phyloP scores from a whole-genome alignment of 2,329 filamentous ascomycete species.

The Fusarium bactridioides region DNA sequence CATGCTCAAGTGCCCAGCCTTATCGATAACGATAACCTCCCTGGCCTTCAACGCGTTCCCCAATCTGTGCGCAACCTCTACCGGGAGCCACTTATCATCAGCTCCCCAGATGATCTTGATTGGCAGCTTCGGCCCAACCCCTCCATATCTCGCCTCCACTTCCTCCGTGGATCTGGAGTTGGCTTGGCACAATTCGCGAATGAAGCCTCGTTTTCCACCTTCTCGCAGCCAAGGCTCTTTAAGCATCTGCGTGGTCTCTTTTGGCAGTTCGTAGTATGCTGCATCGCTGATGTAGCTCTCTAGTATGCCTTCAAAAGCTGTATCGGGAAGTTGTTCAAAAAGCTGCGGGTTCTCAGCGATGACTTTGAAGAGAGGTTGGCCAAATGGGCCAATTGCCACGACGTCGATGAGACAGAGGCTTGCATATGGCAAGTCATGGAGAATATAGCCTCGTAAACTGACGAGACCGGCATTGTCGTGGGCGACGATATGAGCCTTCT shows the following conservation, averaged over 20 bases:
- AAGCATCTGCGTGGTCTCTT: conserved; percentile 47
- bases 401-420: conserved; percentile 54
- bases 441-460: conserved; percentile 48
- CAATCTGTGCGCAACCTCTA: conserved; percentile 45
- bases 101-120: conserved; percentile 55
- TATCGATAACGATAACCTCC: conserved; percentile 46
- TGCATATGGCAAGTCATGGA: conserved; percentile 48
- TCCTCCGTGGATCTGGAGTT: conserved; percentile 36
- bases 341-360: conserved; percentile 46
- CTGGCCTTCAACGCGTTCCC: conserved; percentile 42
- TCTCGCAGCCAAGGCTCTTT: conserved; percentile 47
- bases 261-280: conserved; percentile 40
- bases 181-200: conserved; percentile 49
- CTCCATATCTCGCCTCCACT: conserved; percentile 49
- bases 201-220: conserved; percentile 47
- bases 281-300: conserved; percentile 52
- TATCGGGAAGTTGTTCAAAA: conserved; percentile 46
- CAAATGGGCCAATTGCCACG: conserved; percentile 53
- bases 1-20: conserved; percentile 55
- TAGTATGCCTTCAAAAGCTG: conserved; percentile 50
- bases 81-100: conserved; percentile 54
- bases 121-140: conserved; percentile 47
- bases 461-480: conserved; percentile 56
- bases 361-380: conserved; percentile 53
- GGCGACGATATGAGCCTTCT: conserved; percentile 50